These are phyloP conservation scores for Penicillium canariense DNA, from an alignment of 495 filamentous ascomycete genomes.

Conservation along the genomic window DNA sequence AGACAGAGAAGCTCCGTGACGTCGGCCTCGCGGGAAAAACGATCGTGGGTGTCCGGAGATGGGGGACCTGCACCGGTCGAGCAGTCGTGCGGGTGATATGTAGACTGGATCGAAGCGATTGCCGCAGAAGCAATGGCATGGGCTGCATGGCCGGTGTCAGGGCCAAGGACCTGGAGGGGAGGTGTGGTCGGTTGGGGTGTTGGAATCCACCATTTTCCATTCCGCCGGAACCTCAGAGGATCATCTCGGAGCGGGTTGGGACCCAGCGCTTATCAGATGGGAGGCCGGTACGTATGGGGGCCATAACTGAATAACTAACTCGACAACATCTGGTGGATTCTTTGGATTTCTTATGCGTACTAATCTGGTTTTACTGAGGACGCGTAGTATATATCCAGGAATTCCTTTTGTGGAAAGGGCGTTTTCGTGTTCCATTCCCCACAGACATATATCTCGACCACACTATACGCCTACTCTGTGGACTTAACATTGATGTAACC, in stretches of 20 bases:
- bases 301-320: neutral
- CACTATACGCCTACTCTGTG: too few relatives aligned
- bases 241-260: neutral
- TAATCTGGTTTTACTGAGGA: too few relatives aligned
- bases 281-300: neutral
- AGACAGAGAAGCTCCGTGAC: slow-evolving; percentile 36
- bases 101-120: slow-evolving; percentile 35
- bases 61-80: slow-evolving; percentile 12
- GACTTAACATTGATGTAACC: too few relatives aligned
- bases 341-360: too few relatives aligned
- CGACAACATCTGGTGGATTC: too few relatives aligned
- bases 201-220: neutral
- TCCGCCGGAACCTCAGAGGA: slow-evolving; percentile 1
- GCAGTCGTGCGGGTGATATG: slow-evolving; percentile 25
- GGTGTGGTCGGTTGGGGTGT: slow-evolving; percentile 8
- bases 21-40: slow-evolving; percentile 21
- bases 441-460: too few relatives aligned
- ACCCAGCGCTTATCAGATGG: slow-evolving; percentile 17
- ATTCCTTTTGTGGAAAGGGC: too few relatives aligned
- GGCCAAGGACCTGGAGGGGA: slow-evolving; percentile 21
- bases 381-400: too few relatives aligned
- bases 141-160: slow-evolving; percentile 41
- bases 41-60: slow-evolving; percentile 26
- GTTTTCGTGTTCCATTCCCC: too few relatives aligned
- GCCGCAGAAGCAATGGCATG: slow-evolving; percentile 42